Evolutionary conservation across 2,329 filamentous ascomycete genomes (phyloP).

Genomic region (Pseudocercospora macadamiae): DNA sequence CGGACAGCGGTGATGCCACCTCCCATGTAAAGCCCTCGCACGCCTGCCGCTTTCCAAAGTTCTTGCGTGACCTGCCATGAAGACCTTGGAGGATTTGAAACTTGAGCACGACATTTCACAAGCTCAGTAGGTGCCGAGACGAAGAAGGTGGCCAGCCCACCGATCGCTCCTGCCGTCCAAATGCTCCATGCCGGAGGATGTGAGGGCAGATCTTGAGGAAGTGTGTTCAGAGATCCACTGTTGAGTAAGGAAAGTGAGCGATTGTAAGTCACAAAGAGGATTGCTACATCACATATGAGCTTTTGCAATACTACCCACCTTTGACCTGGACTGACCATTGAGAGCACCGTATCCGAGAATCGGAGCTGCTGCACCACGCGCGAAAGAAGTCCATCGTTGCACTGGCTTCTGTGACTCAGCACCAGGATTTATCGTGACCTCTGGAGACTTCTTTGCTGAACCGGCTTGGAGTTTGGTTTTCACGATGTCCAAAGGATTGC

Average conservation of each 20-base stretch:
- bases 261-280: slow-evolving; percentile 86
- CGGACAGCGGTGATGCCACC: slow-evolving; percentile 79
- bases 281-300: neutral
- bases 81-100: slow-evolving; percentile 47
- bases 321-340: slow-evolving; percentile 52
- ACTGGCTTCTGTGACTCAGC: neutral
- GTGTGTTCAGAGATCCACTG: slow-evolving; percentile 22
- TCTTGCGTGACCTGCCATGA: slow-evolving; percentile 36
- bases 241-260: slow-evolving; percentile 70
- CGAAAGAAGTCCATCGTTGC: slow-evolving; percentile 32
- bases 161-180: slow-evolving; percentile 78
- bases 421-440: neutral
- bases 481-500: slow-evolving; percentile 72
- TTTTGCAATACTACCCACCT: neutral
- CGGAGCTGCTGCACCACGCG: slow-evolving; percentile 75
- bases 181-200: slow-evolving; percentile 31
- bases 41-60: slow-evolving; percentile 44
- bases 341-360: slow-evolving; percentile 88
- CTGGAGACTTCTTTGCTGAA: slow-evolving; percentile 19
- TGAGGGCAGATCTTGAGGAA: slow-evolving; percentile 12
- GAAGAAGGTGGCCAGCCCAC: slow-evolving; percentile 82
- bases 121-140: slow-evolving; percentile 88
- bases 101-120: slow-evolving; percentile 84
- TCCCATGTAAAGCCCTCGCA: slow-evolving; percentile 77
- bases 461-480: slow-evolving; percentile 81